Evolutionary conservation across 73 alveolate genomes (phyloP).

Genomic region (Loxodes magnus): DNA sequence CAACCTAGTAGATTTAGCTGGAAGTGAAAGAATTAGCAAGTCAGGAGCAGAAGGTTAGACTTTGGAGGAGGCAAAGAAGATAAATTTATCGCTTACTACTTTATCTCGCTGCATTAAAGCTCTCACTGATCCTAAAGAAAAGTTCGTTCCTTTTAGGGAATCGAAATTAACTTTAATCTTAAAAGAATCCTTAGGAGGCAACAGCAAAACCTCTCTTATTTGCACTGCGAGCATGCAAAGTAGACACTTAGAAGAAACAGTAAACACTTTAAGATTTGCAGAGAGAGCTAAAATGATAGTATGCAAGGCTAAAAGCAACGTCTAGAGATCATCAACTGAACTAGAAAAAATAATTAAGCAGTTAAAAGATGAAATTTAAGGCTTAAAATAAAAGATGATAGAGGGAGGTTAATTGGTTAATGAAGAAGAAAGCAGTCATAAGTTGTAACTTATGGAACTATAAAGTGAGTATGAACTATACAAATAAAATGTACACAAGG

Average conservation of each 20-base stretch:
- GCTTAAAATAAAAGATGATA: slow-evolving; percentile 2
- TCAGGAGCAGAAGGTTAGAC: slow-evolving; percentile 56
- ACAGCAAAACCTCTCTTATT: slow-evolving; percentile 87
- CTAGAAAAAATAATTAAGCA: slow-evolving; percentile 45
- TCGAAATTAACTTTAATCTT: slow-evolving; percentile 86
- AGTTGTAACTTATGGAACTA: slow-evolving; percentile 7
- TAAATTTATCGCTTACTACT: slow-evolving; percentile 80
- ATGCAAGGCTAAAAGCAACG: slow-evolving; percentile 69
- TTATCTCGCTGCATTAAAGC: slow-evolving; percentile 90
- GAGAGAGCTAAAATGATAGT: slow-evolving; percentile 85
- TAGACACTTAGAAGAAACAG: slow-evolving; percentile 80
- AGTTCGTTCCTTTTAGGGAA: slow-evolving; percentile 89
- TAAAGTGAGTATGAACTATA: neutral
- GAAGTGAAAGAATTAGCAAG: slow-evolving; percentile 89
- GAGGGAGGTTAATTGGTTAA: neutral
- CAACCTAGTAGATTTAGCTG: slow-evolving; percentile 91
- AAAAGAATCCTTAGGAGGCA: slow-evolving; percentile 97
- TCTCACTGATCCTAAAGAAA: slow-evolving; percentile 73
- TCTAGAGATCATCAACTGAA: slow-evolving; percentile 28
- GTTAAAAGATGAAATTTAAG: slow-evolving; percentile 21
- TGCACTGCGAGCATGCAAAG: slow-evolving; percentile 92
- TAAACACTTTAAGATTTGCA: slow-evolving; percentile 89
- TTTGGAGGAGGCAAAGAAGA: slow-evolving; percentile 77
- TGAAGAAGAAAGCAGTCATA: too few species aligned
- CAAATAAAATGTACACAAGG: slow-evolving; percentile 8